Evolutionary conservation across 306 rosid species (phyloP), one percentile per base, ranked within the genome.

Genomic region (Quercus suber): DNA sequence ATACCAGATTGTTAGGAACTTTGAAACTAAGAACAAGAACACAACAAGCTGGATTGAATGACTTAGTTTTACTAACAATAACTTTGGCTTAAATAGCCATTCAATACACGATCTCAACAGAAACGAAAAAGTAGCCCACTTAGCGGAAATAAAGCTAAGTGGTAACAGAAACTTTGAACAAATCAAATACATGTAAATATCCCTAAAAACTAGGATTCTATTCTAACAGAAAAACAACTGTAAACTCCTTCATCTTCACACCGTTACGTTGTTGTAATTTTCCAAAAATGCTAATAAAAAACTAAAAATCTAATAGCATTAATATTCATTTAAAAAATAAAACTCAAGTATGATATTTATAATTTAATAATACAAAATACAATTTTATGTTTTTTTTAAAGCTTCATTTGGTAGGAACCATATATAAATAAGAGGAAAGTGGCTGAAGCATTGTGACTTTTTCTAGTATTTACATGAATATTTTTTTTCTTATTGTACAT

Each of bases 401-500:
- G 23, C 23, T 23, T 23, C 23, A 0, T 23, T 23, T 23, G 23
- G 23, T 23, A 23, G 23, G 23, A 23, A 23, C 23, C 23, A 23
- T 23, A 23, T 23, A 23, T 23, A 23, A 23, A 23, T 23, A 23
- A 23, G 23, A 23, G 23, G 23, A 23, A 23, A 23, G 23, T 63
- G 57, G 65, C 63, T 86, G 35, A 71, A 75, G 78, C 55, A 78
- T 64, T 73, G 37, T 69, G 52, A 23, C 56, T 76, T 73, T 41
- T 41, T 57, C 56, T 27, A 52, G 15, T 35, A n/a, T 67, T 10
- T 52, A 17, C n/a, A 45, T 21, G 55, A 13, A 12, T 11, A 0
- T 43, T n/a, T 45, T n/a, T 14, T 41, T 69, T 41, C 14, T 6
- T 21, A 73, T 15, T 71, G 25, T 25, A 69, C 25, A 20, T 49